These are phyloP conservation scores for Angophora floribunda DNA, from an alignment of 345 rosid species.

Conservation along the genomic window DNA sequence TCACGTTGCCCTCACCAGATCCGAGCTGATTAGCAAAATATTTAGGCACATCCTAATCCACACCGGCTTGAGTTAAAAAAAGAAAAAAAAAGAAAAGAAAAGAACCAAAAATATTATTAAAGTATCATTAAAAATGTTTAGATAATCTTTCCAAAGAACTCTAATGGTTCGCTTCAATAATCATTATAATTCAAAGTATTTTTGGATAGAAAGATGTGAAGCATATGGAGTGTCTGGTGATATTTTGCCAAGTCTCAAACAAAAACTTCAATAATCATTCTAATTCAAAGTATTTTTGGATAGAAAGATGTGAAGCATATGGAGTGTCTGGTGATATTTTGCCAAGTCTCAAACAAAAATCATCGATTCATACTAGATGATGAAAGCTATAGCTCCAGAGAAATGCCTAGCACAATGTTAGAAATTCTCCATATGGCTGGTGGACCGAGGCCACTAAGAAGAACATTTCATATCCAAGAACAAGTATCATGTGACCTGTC, in stretches of 20 bases:
- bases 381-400: not conserved
- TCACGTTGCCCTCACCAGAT: too few relatives aligned
- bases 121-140: too few relatives aligned
- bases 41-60: too few relatives aligned
- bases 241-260: not conserved
- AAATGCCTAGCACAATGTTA: not conserved
- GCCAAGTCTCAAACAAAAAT: not conserved
- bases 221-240: not conserved
- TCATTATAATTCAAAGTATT: not conserved
- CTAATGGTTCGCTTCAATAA: not conserved
- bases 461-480: not conserved
- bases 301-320: not conserved
- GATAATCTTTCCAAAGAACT: too few relatives aligned
- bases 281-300: not conserved
- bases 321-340: not conserved
- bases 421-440: not conserved
- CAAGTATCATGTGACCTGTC: not conserved
- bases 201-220: not conserved
- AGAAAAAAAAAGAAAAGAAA: too few relatives aligned
- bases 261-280: not conserved
- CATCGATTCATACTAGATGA: not conserved
- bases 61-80: too few relatives aligned
- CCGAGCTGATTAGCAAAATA: too few relatives aligned
- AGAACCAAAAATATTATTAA: too few relatives aligned
- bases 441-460: not conserved